phyloP scores from a whole-genome alignment of 805 yeast species.

The Candida yuanshanica region DNA sequence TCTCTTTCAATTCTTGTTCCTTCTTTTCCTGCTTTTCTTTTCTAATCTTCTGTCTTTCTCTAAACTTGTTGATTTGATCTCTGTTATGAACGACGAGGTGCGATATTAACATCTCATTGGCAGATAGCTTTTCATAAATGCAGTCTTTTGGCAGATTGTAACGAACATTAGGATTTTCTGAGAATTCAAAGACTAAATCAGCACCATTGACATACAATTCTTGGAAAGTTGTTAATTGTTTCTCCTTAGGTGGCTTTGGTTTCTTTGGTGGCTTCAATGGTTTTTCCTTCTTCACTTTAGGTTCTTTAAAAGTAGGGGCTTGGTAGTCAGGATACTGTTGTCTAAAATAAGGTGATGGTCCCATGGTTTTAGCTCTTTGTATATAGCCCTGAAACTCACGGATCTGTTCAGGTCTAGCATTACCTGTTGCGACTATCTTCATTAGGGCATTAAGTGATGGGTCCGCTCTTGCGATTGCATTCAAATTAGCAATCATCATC shows the following conservation, averaged over 20 bases:
- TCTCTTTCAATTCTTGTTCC: constrained; percentile 23
- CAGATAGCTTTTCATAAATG: constrained; percentile 52
- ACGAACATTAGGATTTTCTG: constrained; percentile 71
- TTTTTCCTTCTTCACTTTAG: constrained; percentile 2
- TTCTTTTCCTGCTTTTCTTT: constrained; percentile 23
- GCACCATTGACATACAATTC: constrained; percentile 65
- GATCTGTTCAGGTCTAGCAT: constrained; percentile 67
- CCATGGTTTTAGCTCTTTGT: constrained; percentile 72
- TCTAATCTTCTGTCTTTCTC: constrained; percentile 13
- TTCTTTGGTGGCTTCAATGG: constrained; percentile 6
- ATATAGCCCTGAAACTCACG: constrained; percentile 76
- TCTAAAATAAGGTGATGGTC: constrained; percentile 38
- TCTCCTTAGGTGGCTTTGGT: constrained; percentile 34
- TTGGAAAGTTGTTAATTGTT: constrained; percentile 68
- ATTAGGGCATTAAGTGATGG: constrained; percentile 61
- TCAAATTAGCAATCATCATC: constrained; percentile 79
- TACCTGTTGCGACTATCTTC: constrained; percentile 83
- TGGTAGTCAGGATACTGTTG: constrained; percentile 23
- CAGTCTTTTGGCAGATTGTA: constrained; percentile 73
- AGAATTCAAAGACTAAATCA: constrained; percentile 77
- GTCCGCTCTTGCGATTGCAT: constrained; percentile 74
- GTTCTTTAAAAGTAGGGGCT: constrained; percentile 15
- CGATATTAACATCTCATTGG: constrained; percentile 32
- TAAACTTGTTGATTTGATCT: constrained; percentile 21
- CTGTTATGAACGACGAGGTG: constrained; percentile 27